Evolutionary conservation across 305 asterid genomes (phyloP).

Genomic region (Fraxinus angustifolia): DNA sequence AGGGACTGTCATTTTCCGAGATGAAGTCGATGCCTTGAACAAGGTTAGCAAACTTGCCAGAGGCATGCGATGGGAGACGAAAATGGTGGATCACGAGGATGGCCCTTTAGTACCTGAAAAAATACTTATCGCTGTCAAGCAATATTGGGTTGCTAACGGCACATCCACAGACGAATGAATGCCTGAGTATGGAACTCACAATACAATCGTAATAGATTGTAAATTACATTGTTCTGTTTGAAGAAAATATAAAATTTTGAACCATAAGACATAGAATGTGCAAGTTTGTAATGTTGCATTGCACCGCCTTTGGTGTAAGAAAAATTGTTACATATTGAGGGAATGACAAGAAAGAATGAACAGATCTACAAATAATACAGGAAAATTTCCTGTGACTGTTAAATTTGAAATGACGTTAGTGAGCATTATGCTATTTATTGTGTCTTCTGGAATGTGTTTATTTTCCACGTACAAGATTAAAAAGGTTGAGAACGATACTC

Average conservation of each 20-base stretch:
- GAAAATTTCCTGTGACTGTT: not conserved
- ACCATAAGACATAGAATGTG: slow-evolving; percentile 7
- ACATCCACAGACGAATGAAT: slow-evolving; percentile 40
- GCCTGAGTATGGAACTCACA: not conserved
- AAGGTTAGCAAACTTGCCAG: slow-evolving; percentile 61
- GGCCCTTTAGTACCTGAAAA: slow-evolving; percentile 90
- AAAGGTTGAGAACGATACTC: not conserved
- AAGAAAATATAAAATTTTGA: slow-evolving; percentile 2
- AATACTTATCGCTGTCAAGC: slow-evolving; percentile 64
- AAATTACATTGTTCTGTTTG: not conserved
- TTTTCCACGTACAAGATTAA: not conserved
- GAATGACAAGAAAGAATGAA: slow-evolving; percentile 5
- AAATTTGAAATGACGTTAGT: not conserved
- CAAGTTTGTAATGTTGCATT: slow-evolving; percentile 3
- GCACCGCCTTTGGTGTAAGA: slow-evolving; percentile 10
- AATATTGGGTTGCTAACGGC: slow-evolving; percentile 54
- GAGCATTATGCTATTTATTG: not conserved
- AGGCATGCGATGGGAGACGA: slow-evolving; percentile 81
- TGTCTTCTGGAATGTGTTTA: not conserved
- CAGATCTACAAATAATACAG: not conserved
- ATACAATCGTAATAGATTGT: not conserved
- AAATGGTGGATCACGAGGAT: slow-evolving; percentile 78
- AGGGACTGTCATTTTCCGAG: slow-evolving; percentile 66
- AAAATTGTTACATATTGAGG: slow-evolving; percentile 23
- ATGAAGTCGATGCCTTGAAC: slow-evolving; percentile 69